phyloP scores from a whole-genome alignment of 345 rosid genomes.

The Hibiscus trionum region DNA sequence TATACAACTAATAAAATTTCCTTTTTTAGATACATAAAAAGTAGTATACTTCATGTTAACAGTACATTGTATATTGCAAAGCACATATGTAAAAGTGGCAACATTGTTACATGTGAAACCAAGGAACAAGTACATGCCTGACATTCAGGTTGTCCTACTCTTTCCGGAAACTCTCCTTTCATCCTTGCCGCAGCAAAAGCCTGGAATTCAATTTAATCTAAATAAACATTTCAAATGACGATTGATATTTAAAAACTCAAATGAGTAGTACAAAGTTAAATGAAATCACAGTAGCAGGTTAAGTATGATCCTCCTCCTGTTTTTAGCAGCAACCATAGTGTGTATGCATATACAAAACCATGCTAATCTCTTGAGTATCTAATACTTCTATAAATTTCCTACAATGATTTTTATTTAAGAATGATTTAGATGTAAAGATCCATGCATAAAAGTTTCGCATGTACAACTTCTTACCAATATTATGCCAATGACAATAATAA shows the following conservation, averaged over 20 bases:
- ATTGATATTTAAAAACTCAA: neutral
- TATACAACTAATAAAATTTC: neutral
- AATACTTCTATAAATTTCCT: neutral
- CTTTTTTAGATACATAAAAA: neutral
- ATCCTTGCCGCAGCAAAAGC: constrained; percentile 88
- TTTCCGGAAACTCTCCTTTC: constrained; percentile 96
- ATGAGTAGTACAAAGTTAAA: neutral
- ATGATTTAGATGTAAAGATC: neutral
- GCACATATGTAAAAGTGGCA: neutral
- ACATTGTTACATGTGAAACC: neutral
- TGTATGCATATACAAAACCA: neutral
- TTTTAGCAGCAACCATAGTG: neutral
- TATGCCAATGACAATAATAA: neutral
- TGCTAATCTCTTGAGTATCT: neutral
- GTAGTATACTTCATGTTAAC: neutral
- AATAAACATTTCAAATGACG: constrained; percentile 15
- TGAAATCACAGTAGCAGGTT: neutral
- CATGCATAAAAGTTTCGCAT: neutral
- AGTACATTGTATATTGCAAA: neutral
- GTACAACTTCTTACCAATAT: neutral
- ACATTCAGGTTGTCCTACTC: constrained; percentile 93
- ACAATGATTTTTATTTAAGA: neutral
- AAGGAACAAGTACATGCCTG: constrained; percentile 50
- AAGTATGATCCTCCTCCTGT: neutral
- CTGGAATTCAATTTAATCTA: constrained; percentile 33